Evolutionary conservation across 2,329 filamentous ascomycete genomes (phyloP).

Genomic region (Basipetospora chlamydospora): DNA sequence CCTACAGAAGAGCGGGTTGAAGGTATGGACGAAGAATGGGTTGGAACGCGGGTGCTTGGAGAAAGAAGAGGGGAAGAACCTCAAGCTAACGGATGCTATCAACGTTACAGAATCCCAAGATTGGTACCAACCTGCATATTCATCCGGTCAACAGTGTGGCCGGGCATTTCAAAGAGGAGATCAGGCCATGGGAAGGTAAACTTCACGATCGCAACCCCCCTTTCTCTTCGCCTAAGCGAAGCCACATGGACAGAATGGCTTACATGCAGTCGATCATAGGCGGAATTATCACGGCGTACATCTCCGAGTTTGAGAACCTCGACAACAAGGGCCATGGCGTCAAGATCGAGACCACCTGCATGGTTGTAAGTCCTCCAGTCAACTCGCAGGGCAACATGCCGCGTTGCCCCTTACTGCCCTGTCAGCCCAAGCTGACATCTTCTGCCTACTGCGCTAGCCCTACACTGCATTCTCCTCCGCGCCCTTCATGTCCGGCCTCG

Average conservation of each 20-base stretch:
- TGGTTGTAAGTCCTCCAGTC: slow-evolving; percentile 35
- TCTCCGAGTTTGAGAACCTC: slow-evolving; percentile 64
- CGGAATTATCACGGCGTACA: slow-evolving; percentile 64
- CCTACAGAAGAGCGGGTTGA: slow-evolving; percentile 63
- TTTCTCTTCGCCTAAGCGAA: too few species aligned
- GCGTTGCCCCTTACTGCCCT: too few species aligned
- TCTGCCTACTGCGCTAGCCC: slow-evolving; percentile 30
- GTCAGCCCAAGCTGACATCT: too few species aligned
- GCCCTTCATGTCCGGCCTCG: slow-evolving; percentile 52
- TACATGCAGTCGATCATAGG: slow-evolving; percentile 28
- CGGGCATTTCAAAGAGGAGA: slow-evolving; percentile 55
- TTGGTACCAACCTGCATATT: slow-evolving; percentile 68
- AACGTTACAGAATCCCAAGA: slow-evolving; percentile 49
- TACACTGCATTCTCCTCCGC: slow-evolving; percentile 46
- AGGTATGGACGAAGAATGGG: slow-evolving; percentile 26
- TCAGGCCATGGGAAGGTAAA: slow-evolving; percentile 52
- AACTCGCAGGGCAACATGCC: neutral
- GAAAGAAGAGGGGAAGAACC: too few species aligned
- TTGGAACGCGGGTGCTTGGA: neutral
- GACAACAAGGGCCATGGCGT: slow-evolving; percentile 68
- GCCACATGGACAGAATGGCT: too few species aligned
- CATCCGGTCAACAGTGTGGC: slow-evolving; percentile 53
- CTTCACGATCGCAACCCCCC: too few species aligned
- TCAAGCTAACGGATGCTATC: too few species aligned
- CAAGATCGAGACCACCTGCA: slow-evolving; percentile 64